These are phyloP conservation scores for Bipolaris oryzae DNA, from an alignment of 2,329 filamentous ascomycete species.

Conservation along the genomic window DNA sequence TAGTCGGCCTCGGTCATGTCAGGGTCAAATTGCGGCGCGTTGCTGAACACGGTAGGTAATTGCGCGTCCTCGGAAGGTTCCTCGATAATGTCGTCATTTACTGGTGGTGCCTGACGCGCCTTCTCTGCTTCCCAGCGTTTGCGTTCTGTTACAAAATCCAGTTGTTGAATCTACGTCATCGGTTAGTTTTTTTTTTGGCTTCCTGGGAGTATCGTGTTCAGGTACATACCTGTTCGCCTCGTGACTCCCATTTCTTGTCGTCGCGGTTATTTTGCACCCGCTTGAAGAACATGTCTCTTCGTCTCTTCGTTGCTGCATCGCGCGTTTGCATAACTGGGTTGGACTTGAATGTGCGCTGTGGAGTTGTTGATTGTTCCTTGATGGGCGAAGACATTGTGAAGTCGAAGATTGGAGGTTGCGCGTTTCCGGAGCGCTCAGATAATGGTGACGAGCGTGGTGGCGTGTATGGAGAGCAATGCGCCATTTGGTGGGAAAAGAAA, in stretches of 20 bases:
- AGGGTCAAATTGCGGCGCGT: slow-evolving; percentile 16
- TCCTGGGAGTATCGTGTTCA: not conserved
- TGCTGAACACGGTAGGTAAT: slow-evolving; percentile 7
- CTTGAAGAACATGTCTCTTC: slow-evolving; percentile 72
- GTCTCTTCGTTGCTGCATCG: slow-evolving; percentile 66
- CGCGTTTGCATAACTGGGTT: slow-evolving; percentile 67
- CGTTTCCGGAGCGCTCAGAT: slow-evolving; percentile 52
- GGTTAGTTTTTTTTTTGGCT: slow-evolving; percentile 4
- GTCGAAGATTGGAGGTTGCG: slow-evolving; percentile 30
- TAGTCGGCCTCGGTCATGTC: slow-evolving; percentile 48
- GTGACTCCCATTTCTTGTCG: slow-evolving; percentile 53
- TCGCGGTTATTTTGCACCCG: slow-evolving; percentile 56
- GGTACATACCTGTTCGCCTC: slow-evolving; percentile 54
- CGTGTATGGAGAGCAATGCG: slow-evolving; percentile 36
- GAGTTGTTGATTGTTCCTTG: slow-evolving; percentile 23
- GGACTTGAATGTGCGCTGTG: slow-evolving; percentile 57
- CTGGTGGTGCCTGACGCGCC: slow-evolving; percentile 48
- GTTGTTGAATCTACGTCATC: slow-evolving; percentile 51
- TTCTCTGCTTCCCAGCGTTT: slow-evolving; percentile 54
- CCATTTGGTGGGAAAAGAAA: slow-evolving; percentile 31
- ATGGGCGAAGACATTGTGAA: slow-evolving; percentile 37
- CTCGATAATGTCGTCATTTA: slow-evolving; percentile 33
- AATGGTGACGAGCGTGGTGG: slow-evolving; percentile 52
- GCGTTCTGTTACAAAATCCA: slow-evolving; percentile 54
- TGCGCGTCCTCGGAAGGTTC: slow-evolving; percentile 25